Evolutionary conservation across 352 stramenopile genomes (phyloP).

Genomic region (Peronosclerospora sorghi): DNA sequence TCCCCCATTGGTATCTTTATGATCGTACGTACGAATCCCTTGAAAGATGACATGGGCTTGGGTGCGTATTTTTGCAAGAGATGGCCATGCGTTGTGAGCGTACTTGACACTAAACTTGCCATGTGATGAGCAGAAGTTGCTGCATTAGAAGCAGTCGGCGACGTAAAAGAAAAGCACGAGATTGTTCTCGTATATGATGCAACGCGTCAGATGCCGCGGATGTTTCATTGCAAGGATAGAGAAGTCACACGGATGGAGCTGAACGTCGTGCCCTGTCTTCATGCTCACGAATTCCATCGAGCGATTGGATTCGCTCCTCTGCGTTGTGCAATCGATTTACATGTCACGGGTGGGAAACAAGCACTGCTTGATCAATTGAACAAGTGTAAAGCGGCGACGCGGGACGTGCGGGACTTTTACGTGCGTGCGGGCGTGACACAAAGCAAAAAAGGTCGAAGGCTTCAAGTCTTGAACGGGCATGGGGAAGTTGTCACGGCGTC

Average conservation of each 20-base stretch:
- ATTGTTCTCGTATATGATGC: constrained; percentile 19
- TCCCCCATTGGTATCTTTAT: too few relatives aligned
- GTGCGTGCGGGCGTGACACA: constrained; percentile 23
- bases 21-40: too few relatives aligned
- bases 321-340: constrained; percentile 30
- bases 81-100: too few relatives aligned
- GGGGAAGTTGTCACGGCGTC: constrained; percentile 16
- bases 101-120: too few relatives aligned
- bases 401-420: constrained; percentile 14
- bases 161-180: background rate
- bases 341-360: constrained; percentile 6
- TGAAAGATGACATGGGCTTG: too few relatives aligned
- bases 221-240: constrained; percentile 13
- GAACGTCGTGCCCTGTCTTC: constrained; percentile 27
- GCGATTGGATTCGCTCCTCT: constrained; percentile 22
- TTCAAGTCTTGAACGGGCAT: constrained; percentile 20
- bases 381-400: constrained; percentile 20
- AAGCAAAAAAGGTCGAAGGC: constrained; percentile 11
- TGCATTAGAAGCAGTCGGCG: too few relatives aligned
- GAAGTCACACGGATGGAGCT: constrained; percentile 10
- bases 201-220: constrained; percentile 1
- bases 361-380: constrained; percentile 15
- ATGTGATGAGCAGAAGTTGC: too few relatives aligned
- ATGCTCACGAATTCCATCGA: constrained; percentile 37
- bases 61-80: too few relatives aligned